Base-by-base conservation (phyloP, 805 yeast genomes). In the Spathaspora sp. region DNA sequence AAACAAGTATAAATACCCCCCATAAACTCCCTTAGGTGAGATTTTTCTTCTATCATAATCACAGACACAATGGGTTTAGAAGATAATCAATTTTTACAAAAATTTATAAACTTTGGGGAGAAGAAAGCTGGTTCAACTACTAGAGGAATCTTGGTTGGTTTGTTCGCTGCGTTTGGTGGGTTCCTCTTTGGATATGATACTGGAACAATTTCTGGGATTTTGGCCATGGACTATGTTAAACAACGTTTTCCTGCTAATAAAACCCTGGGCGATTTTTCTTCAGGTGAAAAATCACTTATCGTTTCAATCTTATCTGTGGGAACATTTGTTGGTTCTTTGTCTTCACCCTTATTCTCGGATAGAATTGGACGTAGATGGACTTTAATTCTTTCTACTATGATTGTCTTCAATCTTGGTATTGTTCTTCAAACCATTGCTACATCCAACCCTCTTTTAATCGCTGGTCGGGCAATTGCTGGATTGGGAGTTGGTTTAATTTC, bases 161-260 rank as follows among this genome's bases (percentile, higher is more conserved):
- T 63, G 31, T 71, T 69, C 54, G 76, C 75, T 46, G 74, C 76
- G 50, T 63, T 69, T n/a, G n/a, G n/a, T n/a, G n/a, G n/a, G n/a
- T n/a, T n/a, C n/a, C n/a, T n/a, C n/a, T n/a, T n/a, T n/a, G 77
- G 77, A 40, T 72, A 69, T 61, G 77, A 72, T 57, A 70, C 76
- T 31, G 76, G 76, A 54, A 70, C 75, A 53, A 72, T 72, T 49
- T 64, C 70, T 18, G 77, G 77, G 59, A 69, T 72, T 44, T 57
- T 72, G 65, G 74, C 70, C 50, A 72, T 71, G 76, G 55, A 63
- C 1, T 68, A 69, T 53, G 75, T 72, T 49, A 60, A 55, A 51
- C 57, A 51, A n/a, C 52, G 53, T 28, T 72, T 68, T 60, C 68
- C 64, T 9, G 39, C 31, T 1, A 52, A 56, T 48, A 44, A 50